Evolutionary conservation across 2,329 filamentous ascomycete genomes (phyloP).

Genomic region (Fusarium subtropicale): DNA sequence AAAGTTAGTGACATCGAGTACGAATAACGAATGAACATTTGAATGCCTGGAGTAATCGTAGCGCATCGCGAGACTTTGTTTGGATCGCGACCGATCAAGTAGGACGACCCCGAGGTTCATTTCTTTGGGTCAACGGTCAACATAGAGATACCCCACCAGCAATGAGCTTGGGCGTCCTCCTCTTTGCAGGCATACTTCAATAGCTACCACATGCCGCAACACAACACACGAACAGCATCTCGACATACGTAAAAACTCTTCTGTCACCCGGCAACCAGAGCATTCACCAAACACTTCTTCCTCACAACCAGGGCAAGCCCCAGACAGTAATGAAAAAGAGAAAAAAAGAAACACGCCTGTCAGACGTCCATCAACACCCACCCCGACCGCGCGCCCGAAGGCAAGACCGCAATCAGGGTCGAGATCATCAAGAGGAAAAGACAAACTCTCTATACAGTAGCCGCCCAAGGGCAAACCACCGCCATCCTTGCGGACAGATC

Average conservation of each 20-base stretch:
- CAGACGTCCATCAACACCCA: conserved; percentile 92
- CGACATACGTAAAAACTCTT: too few relatives aligned
- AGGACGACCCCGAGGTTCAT: neutral
- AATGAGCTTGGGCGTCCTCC: neutral
- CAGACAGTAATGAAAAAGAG: conserved; percentile 67
- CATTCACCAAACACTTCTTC: conserved; percentile 58
- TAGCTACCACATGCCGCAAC: neutral
- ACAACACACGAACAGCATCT: too few relatives aligned
- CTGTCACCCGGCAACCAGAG: too few relatives aligned
- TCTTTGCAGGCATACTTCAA: fast-evolving
- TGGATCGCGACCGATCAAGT: neutral
- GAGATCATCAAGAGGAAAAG: conserved; percentile 86
- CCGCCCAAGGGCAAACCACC: conserved; percentile 50
- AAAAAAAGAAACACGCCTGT: conserved; percentile 70
- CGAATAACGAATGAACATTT: neutral
- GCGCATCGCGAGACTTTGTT: neutral
- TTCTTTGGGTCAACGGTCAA: too few relatives aligned
- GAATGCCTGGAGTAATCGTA: neutral
- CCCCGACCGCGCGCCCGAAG: conserved; percentile 82
- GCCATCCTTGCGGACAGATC: conserved; percentile 64
- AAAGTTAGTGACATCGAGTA: neutral
- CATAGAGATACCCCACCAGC: too few relatives aligned
- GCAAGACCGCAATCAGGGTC: conserved; percentile 76
- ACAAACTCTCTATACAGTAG: conserved; percentile 82
- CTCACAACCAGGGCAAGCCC: conserved; percentile 61